A percentile compares a stretch with the other conserved stretches of the same genome.
These are phyloP conservation scores for Thermoascus crustaceus DNA, from an alignment of 2,329 filamentous ascomycete genomes.

Conservation along the genomic window DNA sequence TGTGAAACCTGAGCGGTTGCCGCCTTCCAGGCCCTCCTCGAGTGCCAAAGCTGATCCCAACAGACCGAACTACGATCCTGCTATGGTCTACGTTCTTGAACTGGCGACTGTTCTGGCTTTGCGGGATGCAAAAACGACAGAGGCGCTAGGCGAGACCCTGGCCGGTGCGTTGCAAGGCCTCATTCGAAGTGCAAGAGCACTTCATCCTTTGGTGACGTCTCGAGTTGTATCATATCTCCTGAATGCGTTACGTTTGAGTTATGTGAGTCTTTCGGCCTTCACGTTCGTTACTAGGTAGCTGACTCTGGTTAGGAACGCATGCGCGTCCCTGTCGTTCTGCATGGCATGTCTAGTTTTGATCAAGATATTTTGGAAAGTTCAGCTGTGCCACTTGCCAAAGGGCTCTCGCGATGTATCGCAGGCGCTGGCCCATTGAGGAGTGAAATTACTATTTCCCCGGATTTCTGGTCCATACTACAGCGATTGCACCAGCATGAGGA, in stretches of 20 bases:
- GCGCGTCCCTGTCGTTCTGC: conserved; percentile 81
- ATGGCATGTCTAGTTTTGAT: conserved; percentile 81
- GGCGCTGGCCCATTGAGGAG: conserved; percentile 70
- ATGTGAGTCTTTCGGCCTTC: conserved; percentile 43
- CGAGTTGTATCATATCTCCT: conserved; percentile 82
- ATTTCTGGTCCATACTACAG: conserved; percentile 90
- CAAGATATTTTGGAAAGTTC: conserved; percentile 68
- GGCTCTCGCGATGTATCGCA: conserved; percentile 70
- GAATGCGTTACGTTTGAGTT: conserved; percentile 70
- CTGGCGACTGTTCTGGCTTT: conserved; percentile 75
- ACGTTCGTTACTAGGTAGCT: conserved; percentile 16
- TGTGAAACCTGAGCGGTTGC: conserved; percentile 80
- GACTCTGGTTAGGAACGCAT: conserved; percentile 60
- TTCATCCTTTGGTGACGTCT: conserved; percentile 77
- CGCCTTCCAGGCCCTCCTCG: conserved; percentile 53
- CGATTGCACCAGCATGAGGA: conserved; percentile 61
- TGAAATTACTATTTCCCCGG: conserved; percentile 90
- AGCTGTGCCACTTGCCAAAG: conserved; percentile 66
- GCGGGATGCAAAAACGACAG: conserved; percentile 64
- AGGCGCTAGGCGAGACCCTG: conserved; percentile 66
- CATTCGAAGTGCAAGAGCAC: conserved; percentile 66
- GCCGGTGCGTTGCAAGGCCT: conserved; percentile 73
- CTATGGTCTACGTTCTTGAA: conserved; percentile 83
- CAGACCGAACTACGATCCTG: conserved; percentile 69
- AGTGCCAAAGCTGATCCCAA: conserved; percentile 49